These are phyloP conservation scores for Irpex sp. DNA, from an alignment of 1,284 basidiomycete genomes.

Conservation along the genomic window DNA sequence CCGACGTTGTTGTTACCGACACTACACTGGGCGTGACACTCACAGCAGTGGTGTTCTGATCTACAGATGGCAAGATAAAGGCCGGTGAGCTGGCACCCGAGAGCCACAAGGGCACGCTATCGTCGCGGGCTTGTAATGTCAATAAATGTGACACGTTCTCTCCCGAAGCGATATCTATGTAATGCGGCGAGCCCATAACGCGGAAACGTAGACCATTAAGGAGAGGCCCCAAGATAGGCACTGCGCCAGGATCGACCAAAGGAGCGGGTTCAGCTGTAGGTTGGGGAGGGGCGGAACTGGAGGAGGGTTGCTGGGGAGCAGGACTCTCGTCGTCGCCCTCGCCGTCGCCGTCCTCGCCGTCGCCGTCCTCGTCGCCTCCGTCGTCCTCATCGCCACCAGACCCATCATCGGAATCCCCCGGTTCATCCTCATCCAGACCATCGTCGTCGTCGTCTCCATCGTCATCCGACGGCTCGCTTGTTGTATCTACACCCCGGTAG, in stretches of 20 bases:
- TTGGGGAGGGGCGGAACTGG: background rate
- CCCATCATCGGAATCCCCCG: constrained; percentile 10
- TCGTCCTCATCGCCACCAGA: constrained; percentile 5
- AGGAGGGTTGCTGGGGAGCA: background rate
- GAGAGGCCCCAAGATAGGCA: constrained; percentile 4
- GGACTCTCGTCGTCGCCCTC: background rate
- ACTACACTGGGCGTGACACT: constrained; percentile 3
- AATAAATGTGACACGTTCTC: background rate
- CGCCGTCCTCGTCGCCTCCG: background rate
- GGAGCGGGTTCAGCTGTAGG: background rate
- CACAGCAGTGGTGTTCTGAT: background rate
- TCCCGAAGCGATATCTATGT: background rate
- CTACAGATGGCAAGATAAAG: background rate
- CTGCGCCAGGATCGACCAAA: background rate
- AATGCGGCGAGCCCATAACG: background rate
- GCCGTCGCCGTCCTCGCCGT: background rate
- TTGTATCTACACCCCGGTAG: constrained; percentile 44
- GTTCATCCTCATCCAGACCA: background rate
- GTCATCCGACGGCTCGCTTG: constrained; percentile 8
- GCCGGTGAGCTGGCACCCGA: background rate
- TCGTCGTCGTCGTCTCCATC: constrained; percentile 1
- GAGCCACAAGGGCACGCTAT: background rate
- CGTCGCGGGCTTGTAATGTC: background rate
- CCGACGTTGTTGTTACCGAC: constrained; percentile 9
- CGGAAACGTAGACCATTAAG: constrained; percentile 2